These are phyloP conservation scores for Calonectria montana DNA, from an alignment of 2,329 filamentous ascomycete species.

Conservation along the genomic window DNA sequence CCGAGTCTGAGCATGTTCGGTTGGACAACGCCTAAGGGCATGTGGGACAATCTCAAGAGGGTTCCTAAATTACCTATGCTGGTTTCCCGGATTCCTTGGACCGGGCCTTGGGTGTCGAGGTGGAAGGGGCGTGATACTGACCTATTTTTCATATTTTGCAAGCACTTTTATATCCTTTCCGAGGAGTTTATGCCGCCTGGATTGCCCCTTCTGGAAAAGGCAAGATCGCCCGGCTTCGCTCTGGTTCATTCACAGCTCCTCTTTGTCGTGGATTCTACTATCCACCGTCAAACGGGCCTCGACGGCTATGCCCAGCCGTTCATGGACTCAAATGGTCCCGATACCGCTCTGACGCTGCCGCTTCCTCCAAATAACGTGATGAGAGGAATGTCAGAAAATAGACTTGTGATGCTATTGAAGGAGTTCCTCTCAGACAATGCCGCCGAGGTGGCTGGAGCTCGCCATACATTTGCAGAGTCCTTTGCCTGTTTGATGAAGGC, in stretches of 20 bases:
- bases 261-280: slow-evolving; percentile 81
- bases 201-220: slow-evolving; percentile 65
- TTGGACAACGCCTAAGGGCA: slow-evolving; percentile 63
- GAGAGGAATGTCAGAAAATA: slow-evolving; percentile 88
- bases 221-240: slow-evolving; percentile 79
- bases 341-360: slow-evolving; percentile 74
- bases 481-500: slow-evolving; percentile 81
- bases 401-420: slow-evolving; percentile 82
- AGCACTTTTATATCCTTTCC: slow-evolving; percentile 84
- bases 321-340: slow-evolving; percentile 64
- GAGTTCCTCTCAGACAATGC: slow-evolving; percentile 74
- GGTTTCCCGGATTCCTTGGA: slow-evolving; percentile 82
- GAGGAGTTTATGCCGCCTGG: slow-evolving; percentile 75
- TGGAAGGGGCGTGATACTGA: slow-evolving; percentile 92
- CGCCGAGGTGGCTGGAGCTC: slow-evolving; percentile 54
- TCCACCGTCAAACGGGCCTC: slow-evolving; percentile 77
- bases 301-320: slow-evolving; percentile 58
- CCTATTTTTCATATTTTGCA: slow-evolving; percentile 90
- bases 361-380: slow-evolving; percentile 76
- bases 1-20: slow-evolving; percentile 67
- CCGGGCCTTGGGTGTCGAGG: slow-evolving; percentile 83
- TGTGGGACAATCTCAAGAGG: slow-evolving; percentile 71
- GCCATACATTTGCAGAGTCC: slow-evolving; percentile 79
- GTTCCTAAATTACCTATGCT: slow-evolving; percentile 74
- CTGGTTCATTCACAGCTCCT: slow-evolving; percentile 86